Evolutionary conservation across 495 filamentous ascomycete species (phyloP).

Genomic region (Astrothelium macrocarpum): DNA sequence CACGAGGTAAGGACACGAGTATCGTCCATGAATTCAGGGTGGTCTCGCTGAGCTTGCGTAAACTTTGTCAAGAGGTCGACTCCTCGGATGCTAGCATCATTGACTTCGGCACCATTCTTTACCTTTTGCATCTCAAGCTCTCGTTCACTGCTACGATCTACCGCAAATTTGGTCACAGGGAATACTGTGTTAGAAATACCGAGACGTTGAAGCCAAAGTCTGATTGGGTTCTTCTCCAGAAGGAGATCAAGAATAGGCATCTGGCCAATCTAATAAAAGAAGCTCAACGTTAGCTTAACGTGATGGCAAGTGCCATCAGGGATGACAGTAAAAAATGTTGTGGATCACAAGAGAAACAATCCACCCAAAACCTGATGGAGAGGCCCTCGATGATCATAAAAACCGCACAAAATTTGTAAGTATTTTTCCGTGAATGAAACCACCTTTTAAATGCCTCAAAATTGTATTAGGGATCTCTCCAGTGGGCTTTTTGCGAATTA

Average conservation of each 20-base stretch:
- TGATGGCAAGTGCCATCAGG: too few species aligned
- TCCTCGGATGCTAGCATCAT: constrained; percentile 32
- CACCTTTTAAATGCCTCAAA: too few species aligned
- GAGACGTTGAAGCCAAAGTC: constrained; percentile 27
- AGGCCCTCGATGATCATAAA: too few species aligned
- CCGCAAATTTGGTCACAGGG: constrained; percentile 52
- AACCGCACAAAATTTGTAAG: too few species aligned
- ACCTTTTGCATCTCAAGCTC: constrained; percentile 35
- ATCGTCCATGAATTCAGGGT: constrained; percentile 56
- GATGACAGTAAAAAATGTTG: too few species aligned
- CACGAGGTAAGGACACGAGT: constrained; percentile 55
- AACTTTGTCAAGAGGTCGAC: constrained; percentile 41
- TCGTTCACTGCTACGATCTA: constrained; percentile 46
- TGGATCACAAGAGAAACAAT: too few species aligned
- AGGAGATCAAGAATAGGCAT: constrained; percentile 43
- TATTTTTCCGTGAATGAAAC: too few species aligned
- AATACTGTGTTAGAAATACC: constrained; percentile 47
- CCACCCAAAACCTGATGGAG: too few species aligned
- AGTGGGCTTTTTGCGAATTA: too few species aligned
- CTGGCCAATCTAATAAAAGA: constrained; percentile 33
- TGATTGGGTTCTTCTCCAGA: constrained; percentile 44
- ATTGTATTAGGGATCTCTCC: too few species aligned
- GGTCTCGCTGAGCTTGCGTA: constrained; percentile 36
- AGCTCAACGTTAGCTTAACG: not conserved
- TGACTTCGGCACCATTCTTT: constrained; percentile 27